These are phyloP conservation scores for Arabis hirsuta DNA, from an alignment of 345 rosid species.

Conservation along the genomic window DNA sequence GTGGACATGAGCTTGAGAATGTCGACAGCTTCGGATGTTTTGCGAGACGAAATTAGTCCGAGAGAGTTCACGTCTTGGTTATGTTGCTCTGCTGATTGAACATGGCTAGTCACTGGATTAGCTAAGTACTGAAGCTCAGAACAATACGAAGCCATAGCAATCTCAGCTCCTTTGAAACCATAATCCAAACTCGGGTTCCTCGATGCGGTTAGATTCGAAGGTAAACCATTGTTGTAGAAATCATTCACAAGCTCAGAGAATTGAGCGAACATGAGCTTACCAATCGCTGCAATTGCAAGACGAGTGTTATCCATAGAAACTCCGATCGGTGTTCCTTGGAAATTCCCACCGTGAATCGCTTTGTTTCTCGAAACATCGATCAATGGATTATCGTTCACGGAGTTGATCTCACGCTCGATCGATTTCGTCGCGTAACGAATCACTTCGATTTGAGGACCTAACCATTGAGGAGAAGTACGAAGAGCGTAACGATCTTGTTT, in stretches of 20 bases:
- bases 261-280: conserved; percentile 81
- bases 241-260: conserved; percentile 80
- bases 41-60: conserved; percentile 69
- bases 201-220: conserved; percentile 67
- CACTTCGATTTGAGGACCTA: conserved; percentile 79
- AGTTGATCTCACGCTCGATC: conserved; percentile 79
- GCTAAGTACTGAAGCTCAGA: conserved; percentile 77
- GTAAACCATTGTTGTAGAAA: conserved; percentile 79
- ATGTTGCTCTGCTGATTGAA: conserved; percentile 80
- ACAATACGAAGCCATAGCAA: conserved; percentile 84
- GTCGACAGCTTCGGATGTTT: conserved; percentile 64
- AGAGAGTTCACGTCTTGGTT: conserved; percentile 82
- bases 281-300: conserved; percentile 67
- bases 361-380: conserved; percentile 74
- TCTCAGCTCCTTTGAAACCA: conserved; percentile 83
- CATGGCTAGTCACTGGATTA: conserved; percentile 80
- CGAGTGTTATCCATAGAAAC: conserved; percentile 83
- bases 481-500: conserved; percentile 80
- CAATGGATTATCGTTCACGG: conserved; percentile 77
- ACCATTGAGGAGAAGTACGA: conserved; percentile 80
- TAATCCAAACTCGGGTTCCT: conserved; percentile 74
- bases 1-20: conserved; percentile 77
- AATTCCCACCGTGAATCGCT: conserved; percentile 80
- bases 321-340: conserved; percentile 90
- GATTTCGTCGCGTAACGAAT: conserved; percentile 67